Base-by-base conservation (phyloP, 352 stramenopile species). In the Phytophthora cactorum region DNA sequence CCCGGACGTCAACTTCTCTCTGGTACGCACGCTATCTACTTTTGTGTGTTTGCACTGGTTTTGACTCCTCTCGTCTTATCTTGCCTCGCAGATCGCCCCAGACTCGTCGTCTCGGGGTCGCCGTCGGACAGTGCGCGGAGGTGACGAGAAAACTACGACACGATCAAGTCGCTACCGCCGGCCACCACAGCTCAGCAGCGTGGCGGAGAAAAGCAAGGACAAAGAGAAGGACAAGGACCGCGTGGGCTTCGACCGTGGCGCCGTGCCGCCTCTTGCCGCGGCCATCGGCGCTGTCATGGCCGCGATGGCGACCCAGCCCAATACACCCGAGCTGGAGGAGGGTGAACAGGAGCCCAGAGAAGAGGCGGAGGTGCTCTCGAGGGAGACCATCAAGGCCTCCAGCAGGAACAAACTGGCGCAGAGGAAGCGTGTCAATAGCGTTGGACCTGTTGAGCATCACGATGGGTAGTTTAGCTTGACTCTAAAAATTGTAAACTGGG, bases 351-450 rank as follows among this genome's bases (percentile, higher is more conserved):
- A 86, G 27, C 72, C 78, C n/a, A 66, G 79, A 45, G 70, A 56
- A n/a, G 76, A 71, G 12, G 38, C 66, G 4, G 74, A 86, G 4
- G 79, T 82, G 8, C 59, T 87, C 29, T 90, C 84, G 1, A 64
- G 84, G 51, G 86, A 95, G 15, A 65, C 54, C 25, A 88, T 95
- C 69, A 95, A 95, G 60, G 68, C 75, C 29, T 70, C 84, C 25
- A 88, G 81, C 45, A 83, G 73, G 52, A 79, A 55, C 69, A 91
- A 89, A 52, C 25, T 94, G 29, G 65, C 67, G 1, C 68, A 81
- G 53, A 81, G 82, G 70, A 90, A 89, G 69, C 81, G 79, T 17
- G 66, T 52, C 47, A 65, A 38, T 36, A 60, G 50, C 46, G 51
- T 38, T 7, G 43, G 51, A 11, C 44, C 44, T 14, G 25, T 63